Evolutionary conservation across 768 basidiomycete species (phyloP).

Genomic region (Tricholoma saponaceum): DNA sequence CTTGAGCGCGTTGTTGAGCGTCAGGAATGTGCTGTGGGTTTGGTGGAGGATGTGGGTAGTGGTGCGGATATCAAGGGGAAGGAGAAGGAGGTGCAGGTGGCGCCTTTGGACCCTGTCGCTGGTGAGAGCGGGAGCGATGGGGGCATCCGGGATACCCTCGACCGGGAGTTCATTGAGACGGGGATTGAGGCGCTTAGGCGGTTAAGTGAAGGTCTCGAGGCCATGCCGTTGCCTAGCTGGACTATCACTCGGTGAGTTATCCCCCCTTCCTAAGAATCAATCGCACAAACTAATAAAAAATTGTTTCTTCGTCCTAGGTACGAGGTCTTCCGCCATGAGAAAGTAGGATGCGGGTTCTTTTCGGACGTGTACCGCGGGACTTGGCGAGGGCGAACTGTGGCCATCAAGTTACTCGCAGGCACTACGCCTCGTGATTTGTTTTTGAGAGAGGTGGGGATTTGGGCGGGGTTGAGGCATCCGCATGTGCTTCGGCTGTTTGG

Average conservation of each 20-base stretch:
- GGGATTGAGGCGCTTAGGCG: constrained; percentile 69
- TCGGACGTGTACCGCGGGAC: constrained; percentile 71
- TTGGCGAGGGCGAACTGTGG: constrained; percentile 65
- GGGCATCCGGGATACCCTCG: constrained; percentile 43
- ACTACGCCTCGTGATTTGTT: constrained; percentile 63
- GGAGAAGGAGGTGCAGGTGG: not conserved
- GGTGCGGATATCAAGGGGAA: too few species aligned
- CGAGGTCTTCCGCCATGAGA: constrained; percentile 67
- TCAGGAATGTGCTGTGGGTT: not conserved
- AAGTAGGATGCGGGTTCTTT: constrained; percentile 73
- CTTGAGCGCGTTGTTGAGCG: constrained; percentile 37
- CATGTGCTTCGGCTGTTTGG: constrained; percentile 75
- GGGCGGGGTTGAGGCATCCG: constrained; percentile 65
- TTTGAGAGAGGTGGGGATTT: constrained; percentile 64
- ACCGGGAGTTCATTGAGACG: constrained; percentile 67
- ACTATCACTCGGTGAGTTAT: constrained; percentile 62
- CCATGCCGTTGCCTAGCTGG: constrained; percentile 57
- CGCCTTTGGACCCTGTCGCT: not conserved
- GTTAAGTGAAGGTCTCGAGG: constrained; percentile 43
- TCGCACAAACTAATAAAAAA: not conserved
- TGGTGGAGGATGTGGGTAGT: too few species aligned
- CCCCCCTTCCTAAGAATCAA: constrained; percentile 3
- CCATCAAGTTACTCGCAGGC: constrained; percentile 68
- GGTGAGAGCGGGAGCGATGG: not conserved
- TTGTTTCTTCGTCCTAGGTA: constrained; percentile 36